Base-by-base conservation (phyloP, 1,284 basidiomycete species). In the Cutaneotrichosporon arboriforme region DNA sequence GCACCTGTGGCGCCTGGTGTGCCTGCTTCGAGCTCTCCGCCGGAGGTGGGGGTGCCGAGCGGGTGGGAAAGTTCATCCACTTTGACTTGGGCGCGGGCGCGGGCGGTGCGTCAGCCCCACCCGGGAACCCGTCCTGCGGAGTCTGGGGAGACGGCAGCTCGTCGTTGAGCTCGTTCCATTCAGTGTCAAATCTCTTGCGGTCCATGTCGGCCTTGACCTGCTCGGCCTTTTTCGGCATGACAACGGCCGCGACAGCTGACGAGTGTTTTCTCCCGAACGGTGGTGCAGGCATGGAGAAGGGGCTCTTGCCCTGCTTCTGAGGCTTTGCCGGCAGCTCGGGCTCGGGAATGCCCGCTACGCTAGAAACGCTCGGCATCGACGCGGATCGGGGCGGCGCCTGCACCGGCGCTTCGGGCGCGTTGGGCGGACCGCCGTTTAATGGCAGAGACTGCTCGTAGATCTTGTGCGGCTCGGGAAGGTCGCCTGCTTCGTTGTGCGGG, bases 181-280 rank as follows among this genome's bases (percentile, higher is more conserved):
- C 54, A 2, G 39, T 31, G 31, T 51, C 54, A 18, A 55, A 55
- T 2, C 20, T 23, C 31, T 47, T 46, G 34, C 45, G 38, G 39
- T 41, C 31, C 15, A 39, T n/a, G 31, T 35, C 31, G 21, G 45
- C 46, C 20, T 40, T 48, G 20, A 41, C 51, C 39, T 42, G 44
- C 37, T 41, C 39, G 46, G 40, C 46, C 18, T 47, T 47, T n/a
- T 49, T 48, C 20, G 52, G 42, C 41, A 45, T 45, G 36, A 44
- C 43, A 1, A 45, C 52, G 22, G 41, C 46, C 9, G 45, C 38
- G 17, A 35, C 42, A 23, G 46, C 36, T 37, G 51, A 47, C 15
- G 42, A 18, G 22, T 34, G 13, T 17, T 18, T 21, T 26, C 41
- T 20, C 4, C 35, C 33, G 17, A 38, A 41, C 31, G 52, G 18